These are phyloP conservation scores for Fusarium pininemorale DNA, from an alignment of 2,329 filamentous ascomycete genomes.

Conservation along the genomic window DNA sequence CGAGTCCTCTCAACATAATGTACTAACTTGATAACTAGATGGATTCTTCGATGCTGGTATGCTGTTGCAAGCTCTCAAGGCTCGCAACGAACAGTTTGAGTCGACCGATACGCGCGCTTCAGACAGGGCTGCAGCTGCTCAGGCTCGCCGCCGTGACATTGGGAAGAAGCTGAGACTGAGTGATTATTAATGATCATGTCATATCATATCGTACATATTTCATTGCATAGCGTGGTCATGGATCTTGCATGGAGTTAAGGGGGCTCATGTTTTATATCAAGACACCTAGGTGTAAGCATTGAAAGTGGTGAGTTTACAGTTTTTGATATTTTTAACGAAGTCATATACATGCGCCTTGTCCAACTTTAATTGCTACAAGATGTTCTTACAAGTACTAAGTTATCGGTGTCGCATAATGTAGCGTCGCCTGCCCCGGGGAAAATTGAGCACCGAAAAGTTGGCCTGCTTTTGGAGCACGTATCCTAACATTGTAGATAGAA, in stretches of 20 bases:
- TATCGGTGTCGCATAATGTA: neutral
- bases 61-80: conserved; percentile 87
- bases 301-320: neutral
- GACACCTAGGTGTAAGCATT: neutral
- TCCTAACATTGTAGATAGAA: neutral
- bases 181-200: conserved; percentile 65
- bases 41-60: conserved; percentile 98
- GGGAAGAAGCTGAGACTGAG: conserved; percentile 77
- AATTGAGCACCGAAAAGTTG: neutral
- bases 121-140: conserved; percentile 69
- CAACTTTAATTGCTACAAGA: neutral
- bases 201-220: neutral
- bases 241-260: conserved; percentile 33
- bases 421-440: neutral
- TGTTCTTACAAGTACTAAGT: neutral
- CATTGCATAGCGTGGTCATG: conserved; percentile 21
- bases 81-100: conserved; percentile 66
- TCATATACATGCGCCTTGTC: neutral
- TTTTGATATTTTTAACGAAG: neutral
- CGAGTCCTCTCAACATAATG: neutral
- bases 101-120: conserved; percentile 62
- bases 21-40: conserved; percentile 65
- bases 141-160: conserved; percentile 70
- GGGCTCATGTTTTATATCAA: conserved; percentile 16
- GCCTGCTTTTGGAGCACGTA: neutral